phyloP scores from a whole-genome alignment of 345 rosid species.

The Erysimum cheiranthoides region DNA sequence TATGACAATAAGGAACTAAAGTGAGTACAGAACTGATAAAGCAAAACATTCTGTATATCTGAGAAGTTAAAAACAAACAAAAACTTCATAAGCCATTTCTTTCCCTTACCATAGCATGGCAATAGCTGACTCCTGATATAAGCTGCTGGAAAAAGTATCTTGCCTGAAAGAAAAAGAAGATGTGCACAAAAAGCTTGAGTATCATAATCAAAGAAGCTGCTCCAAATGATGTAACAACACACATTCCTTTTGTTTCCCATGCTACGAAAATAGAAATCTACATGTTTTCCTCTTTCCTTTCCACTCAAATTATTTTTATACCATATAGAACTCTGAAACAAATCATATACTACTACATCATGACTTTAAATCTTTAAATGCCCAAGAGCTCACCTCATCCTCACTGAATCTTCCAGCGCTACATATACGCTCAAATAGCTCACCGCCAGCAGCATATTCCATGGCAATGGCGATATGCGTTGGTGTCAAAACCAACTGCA shows the following conservation, averaged over 20 bases:
- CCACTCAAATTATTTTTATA: background rate
- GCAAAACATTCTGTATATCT: background rate
- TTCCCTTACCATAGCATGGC: constrained; percentile 58
- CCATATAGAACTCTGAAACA: background rate
- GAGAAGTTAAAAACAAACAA: background rate
- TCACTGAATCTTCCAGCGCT: constrained; percentile 68
- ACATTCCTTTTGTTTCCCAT: background rate
- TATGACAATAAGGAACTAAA: constrained; percentile 18
- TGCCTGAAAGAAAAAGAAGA: constrained; percentile 47
- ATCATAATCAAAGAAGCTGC: constrained; percentile 1
- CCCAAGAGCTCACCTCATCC: constrained; percentile 55
- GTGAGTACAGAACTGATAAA: background rate
- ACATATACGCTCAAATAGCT: constrained; percentile 67
- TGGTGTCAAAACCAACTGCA: constrained; percentile 67
- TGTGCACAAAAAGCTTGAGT: background rate
- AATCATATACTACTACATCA: background rate
- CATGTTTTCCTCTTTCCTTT: background rate
- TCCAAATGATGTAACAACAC: background rate
- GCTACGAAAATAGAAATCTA: background rate
- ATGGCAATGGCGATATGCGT: constrained; percentile 66
- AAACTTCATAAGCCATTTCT: background rate
- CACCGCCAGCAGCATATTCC: constrained; percentile 79
- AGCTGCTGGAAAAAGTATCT: constrained; percentile 73
- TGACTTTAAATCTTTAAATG: background rate
- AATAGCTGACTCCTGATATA: constrained; percentile 69